These are phyloP conservation scores for Epichloe amarillans DNA, from an alignment of 2,329 filamentous ascomycete genomes.

Conservation along the genomic window DNA sequence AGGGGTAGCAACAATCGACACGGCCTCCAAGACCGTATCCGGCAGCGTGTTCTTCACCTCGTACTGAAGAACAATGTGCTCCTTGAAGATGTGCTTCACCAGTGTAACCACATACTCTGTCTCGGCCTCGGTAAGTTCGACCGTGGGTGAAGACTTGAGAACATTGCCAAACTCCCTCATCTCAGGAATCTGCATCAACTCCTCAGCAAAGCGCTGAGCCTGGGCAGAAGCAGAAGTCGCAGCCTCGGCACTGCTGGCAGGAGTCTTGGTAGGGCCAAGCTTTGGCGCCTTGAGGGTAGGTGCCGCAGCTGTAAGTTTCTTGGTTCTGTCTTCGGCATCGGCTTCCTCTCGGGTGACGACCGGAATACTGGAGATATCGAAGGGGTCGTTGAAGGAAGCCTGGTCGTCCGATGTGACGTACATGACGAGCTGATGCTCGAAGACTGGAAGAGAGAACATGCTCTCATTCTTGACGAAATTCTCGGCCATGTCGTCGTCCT, in stretches of 20 bases:
- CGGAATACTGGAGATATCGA: conserved; percentile 83
- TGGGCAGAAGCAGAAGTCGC: conserved; percentile 64
- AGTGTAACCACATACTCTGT: conserved; percentile 92
- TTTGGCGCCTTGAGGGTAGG: conserved; percentile 91
- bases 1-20: conserved; percentile 69
- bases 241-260: conserved; percentile 56
- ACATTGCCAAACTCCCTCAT: conserved; percentile 79
- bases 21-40: conserved; percentile 80
- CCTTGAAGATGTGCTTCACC: conserved; percentile 96
- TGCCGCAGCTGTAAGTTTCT: conserved; percentile 88
- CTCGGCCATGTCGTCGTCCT: conserved; percentile 75
- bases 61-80: conserved; percentile 90
- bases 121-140: conserved; percentile 91
- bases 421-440: conserved; percentile 94
- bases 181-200: conserved; percentile 79
- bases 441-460: conserved; percentile 87
- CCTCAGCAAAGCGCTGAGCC: conserved; percentile 78
- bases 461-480: conserved; percentile 92
- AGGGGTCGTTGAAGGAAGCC: conserved; percentile 68
- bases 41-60: conserved; percentile 95
- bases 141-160: conserved; percentile 75
- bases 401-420: conserved; percentile 92
- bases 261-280: conserved; percentile 59
- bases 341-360: conserved; percentile 93
- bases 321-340: conserved; percentile 87